These are phyloP conservation scores for Amanita exitialis DNA, from an alignment of 768 basidiomycete genomes.

Conservation along the genomic window DNA sequence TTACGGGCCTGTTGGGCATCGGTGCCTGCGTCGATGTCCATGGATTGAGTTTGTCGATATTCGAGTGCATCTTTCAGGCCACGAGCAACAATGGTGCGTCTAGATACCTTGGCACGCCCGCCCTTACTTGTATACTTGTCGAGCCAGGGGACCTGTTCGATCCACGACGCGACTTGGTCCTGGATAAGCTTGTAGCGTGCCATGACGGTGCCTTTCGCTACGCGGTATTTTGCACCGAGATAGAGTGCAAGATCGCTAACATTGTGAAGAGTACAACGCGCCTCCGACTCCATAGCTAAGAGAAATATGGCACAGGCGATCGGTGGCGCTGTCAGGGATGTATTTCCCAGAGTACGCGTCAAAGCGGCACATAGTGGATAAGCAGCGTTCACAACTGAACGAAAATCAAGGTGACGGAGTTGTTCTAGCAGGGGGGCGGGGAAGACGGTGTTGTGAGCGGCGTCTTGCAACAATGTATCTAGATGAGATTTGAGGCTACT, in stretches of 20 bases:
- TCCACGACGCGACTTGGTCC: constrained; percentile 48
- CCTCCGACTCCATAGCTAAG: constrained; percentile 62
- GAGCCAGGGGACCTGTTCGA: constrained; percentile 66
- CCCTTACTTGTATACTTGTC: constrained; percentile 39
- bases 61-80: constrained; percentile 61
- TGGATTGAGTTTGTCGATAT: constrained; percentile 42
- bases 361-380: constrained; percentile 34
- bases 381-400: constrained; percentile 33
- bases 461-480: constrained; percentile 22
- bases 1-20: constrained; percentile 4
- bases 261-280: constrained; percentile 38
- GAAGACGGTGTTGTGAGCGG: constrained; percentile 21
- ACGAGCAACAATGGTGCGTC: constrained; percentile 54
- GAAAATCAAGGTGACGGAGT: constrained; percentile 30
- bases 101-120: constrained; percentile 51
- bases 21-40: not conserved
- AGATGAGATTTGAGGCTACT: constrained; percentile 46
- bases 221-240: constrained; percentile 41
- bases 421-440: constrained; percentile 25
- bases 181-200: constrained; percentile 59
- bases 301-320: constrained; percentile 64
- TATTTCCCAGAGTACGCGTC: constrained; percentile 24
- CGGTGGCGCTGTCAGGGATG: constrained; percentile 26
- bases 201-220: constrained; percentile 48
- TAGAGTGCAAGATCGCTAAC: constrained; percentile 46